Base-by-base conservation (phyloP, 352 stramenopile genomes). In the Pythium chondricola region DNA sequence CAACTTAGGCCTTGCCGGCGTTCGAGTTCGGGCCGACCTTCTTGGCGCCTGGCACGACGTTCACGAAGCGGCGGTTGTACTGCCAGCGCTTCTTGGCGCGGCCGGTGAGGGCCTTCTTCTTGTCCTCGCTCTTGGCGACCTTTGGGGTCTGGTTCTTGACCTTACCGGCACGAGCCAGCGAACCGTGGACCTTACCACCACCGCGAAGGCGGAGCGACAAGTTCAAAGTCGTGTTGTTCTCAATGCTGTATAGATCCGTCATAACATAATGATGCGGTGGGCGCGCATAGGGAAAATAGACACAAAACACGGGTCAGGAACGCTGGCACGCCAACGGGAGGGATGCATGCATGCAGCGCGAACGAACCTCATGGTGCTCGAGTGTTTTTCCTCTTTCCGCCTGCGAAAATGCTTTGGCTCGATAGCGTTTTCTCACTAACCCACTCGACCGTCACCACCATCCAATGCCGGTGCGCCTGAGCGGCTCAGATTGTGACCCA, bases 1-100 rank as follows among this genome's bases (percentile, higher is more conserved):
- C 51, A 49, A 59, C 44, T 59, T 59, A 29, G 49, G 76, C 67
- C 89, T 98, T 98, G 64, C 95, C 85, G 58, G 95, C 94, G 88
- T 98, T 98, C 61, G 91, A 98, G 93, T 99, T 99, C 53, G 97
- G 96, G 69, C 96, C 96, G 52, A 99, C 67, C 63, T 82, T 84
- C 94, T 98, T 99, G 65, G 97, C 95, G 60, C 90, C 94, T 26
- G 92, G 94, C 39, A 97, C 95, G 59, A 99, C 96, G 85, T 99
- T 99, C 48, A 99, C 96, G 83, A 99, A 99, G 75, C 97, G 89
- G 67, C 97, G 92, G 83, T 99, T 99, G 96, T 99, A 99, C 83
- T 99, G 96, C 82, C 98, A 97, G 78, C 97, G 89, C 92, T 99
- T 99, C 92, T 99, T 99, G 44, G 96, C 97, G 52, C 97, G 95